phyloP scores from a whole-genome alignment of 1,284 basidiomycete species.

The Ustilago lituana region DNA sequence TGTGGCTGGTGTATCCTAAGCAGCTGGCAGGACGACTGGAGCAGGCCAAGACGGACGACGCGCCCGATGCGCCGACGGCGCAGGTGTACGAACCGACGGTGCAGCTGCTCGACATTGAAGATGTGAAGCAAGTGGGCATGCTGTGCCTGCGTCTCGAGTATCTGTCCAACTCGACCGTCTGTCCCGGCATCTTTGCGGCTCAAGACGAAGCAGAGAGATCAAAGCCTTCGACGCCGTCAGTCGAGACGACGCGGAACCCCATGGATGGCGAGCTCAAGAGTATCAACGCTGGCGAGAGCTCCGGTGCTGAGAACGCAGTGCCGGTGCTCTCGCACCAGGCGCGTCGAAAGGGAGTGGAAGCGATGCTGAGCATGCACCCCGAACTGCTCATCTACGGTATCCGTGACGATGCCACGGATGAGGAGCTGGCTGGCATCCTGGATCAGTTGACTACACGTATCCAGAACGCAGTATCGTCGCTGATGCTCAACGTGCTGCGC shows the following conservation, averaged over 20 bases:
- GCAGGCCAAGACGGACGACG: constrained; percentile 71
- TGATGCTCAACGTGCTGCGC: constrained; percentile 38
- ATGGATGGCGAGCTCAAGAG: constrained; percentile 11
- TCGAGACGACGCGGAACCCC: constrained; percentile 22
- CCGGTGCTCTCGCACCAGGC: constrained; percentile 35
- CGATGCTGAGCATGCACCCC: constrained; percentile 48
- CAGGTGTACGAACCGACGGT: constrained; percentile 68
- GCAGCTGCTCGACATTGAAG: constrained; percentile 77
- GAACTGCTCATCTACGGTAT: constrained; percentile 60
- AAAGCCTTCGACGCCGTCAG: constrained; percentile 32
- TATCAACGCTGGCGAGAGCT: neutral
- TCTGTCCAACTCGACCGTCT: constrained; percentile 75
- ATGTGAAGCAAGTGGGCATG: constrained; percentile 80
- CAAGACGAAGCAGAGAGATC: constrained; percentile 35
- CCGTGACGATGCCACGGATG: constrained; percentile 65
- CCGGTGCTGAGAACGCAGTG: neutral
- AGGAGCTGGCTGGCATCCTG: constrained; percentile 60
- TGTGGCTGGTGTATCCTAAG: constrained; percentile 85
- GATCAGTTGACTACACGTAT: constrained; percentile 63
- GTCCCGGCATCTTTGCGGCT: constrained; percentile 64
- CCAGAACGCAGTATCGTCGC: constrained; percentile 51
- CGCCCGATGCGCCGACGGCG: constrained; percentile 54
- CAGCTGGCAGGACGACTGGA: constrained; percentile 79
- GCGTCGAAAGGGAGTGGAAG: constrained; percentile 56
- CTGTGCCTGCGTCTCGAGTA: constrained; percentile 86